These are phyloP conservation scores for Chamaenerion angustifolium DNA, from an alignment of 345 rosid species.

Conservation along the genomic window DNA sequence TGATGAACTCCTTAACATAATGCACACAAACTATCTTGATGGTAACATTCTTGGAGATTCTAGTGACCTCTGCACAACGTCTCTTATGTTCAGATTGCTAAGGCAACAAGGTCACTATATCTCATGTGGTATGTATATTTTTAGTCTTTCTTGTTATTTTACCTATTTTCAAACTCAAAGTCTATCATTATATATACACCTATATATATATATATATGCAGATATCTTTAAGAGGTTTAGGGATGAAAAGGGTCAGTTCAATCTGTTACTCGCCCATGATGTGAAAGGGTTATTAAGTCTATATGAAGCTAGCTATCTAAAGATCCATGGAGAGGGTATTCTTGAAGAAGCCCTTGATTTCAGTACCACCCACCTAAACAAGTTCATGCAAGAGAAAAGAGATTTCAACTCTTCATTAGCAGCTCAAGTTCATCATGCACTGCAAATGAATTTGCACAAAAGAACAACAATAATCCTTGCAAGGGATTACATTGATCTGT, in stretches of 20 bases:
- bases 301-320: constrained; percentile 26
- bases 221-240: constrained; percentile 20
- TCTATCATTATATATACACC: neutral
- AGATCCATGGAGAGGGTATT: constrained; percentile 16
- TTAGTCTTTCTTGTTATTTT: too few relatives aligned
- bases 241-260: constrained; percentile 11
- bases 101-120: constrained; percentile 12
- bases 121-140: neutral
- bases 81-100: constrained; percentile 14
- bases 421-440: constrained; percentile 3
- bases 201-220: neutral
- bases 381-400: neutral
- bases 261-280: too few relatives aligned
- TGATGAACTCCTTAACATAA: neutral
- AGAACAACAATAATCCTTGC: constrained; percentile 10
- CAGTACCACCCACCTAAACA: constrained; percentile 11
- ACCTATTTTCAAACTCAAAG: too few relatives aligned
- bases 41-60: too few relatives aligned
- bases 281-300: constrained; percentile 22
- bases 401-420: constrained; percentile 4
- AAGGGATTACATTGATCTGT: constrained; percentile 9
- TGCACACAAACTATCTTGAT: neutral
- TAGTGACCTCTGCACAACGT: constrained; percentile 1
- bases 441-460: constrained; percentile 2
- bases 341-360: constrained; percentile 25